These are phyloP conservation scores for Fusarium stilboides DNA, from an alignment of 2,329 filamentous ascomycete species.

Conservation along the genomic window DNA sequence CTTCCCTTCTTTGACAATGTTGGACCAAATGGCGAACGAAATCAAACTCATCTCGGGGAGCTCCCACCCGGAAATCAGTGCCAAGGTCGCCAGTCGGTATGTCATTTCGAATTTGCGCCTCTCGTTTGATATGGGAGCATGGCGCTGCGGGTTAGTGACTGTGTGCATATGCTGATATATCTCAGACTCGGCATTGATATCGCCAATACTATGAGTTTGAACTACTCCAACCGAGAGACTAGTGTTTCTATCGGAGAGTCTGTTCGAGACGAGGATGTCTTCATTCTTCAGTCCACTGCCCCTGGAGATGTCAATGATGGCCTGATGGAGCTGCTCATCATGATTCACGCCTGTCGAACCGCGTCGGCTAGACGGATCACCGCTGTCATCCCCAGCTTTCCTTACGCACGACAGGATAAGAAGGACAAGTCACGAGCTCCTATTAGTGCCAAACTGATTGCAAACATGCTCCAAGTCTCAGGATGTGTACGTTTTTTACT, in stretches of 20 bases:
- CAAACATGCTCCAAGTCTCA: conserved; percentile 96
- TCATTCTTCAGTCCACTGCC: conserved; percentile 94
- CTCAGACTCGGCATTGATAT: conserved; percentile 81
- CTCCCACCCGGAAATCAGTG: conserved; percentile 65
- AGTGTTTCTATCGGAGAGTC: conserved; percentile 96
- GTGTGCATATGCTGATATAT: conserved; percentile 44
- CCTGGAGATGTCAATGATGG: conserved; percentile 98
- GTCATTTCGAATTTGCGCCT: conserved; percentile 37
- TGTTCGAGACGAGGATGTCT: conserved; percentile 97
- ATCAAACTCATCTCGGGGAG: conserved; percentile 68
- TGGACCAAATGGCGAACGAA: conserved; percentile 66
- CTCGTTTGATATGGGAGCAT: neutral
- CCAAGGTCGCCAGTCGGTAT: conserved; percentile 62
- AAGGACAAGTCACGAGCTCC: conserved; percentile 95
- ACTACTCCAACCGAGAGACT: conserved; percentile 90
- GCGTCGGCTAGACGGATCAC: conserved; percentile 88
- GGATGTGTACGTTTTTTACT: conserved; percentile 71
- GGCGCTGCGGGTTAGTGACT: conserved; percentile 8
- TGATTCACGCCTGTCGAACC: conserved; percentile 90
- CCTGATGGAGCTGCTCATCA: conserved; percentile 97
- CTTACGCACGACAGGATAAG: conserved; percentile 97
- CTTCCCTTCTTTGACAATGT: conserved; percentile 52
- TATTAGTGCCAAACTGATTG: conserved; percentile 95
- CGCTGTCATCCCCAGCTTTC: conserved; percentile 95
- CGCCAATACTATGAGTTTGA: conserved; percentile 83